Base-by-base conservation (phyloP, 768 basidiomycete genomes). In the Mycena crocata region DNA sequence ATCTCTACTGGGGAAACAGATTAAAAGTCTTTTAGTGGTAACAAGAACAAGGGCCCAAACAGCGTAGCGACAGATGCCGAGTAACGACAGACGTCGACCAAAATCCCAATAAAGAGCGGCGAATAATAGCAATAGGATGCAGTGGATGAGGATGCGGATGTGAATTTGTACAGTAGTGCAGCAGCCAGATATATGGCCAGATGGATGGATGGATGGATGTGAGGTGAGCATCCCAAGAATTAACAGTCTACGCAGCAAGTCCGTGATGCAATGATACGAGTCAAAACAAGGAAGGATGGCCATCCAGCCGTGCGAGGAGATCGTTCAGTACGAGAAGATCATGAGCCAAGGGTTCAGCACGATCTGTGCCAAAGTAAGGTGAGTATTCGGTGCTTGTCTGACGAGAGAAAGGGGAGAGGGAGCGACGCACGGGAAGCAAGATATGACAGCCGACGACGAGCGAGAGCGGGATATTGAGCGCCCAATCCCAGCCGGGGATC, bases 311-410 rank as follows among this genome's bases (percentile, higher is more conserved):
- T n/a, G n/a, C n/a, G n/a, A n/a, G n/a, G n/a, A n/a, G n/a, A n/a
- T n/a, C n/a, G n/a, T n/a, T 80, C 71, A 87, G 65, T 83, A 87
- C 1, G 89, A 90, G 78, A 94, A 94, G 64, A 93, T 91, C 91
- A 93, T 93, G 65, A 94, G 79, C 90, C 90, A 93, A 0, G 93
- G 94, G 72, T 95, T 95, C 60, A 95, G 84, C 2, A 93, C 89
- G 69, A 96, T 90, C 85, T 83, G 64, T 21, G 61, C 66, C 28
- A 32, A 46, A 57, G 68, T 40, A n/a, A 64, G 56, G 63, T 57
- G 62, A 35, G 30, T 62, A 68, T 52, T 48, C 37, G n/a, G n/a
- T n/a, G n/a, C n/a, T n/a, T n/a, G n/a, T n/a, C n/a, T n/a, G n/a
- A n/a, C n/a, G n/a, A n/a, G n/a, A n/a, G n/a, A 49, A 17, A 42